Base-by-base conservation (phyloP, 179 eudicot genomes). In the Silene vulgaris region DNA sequence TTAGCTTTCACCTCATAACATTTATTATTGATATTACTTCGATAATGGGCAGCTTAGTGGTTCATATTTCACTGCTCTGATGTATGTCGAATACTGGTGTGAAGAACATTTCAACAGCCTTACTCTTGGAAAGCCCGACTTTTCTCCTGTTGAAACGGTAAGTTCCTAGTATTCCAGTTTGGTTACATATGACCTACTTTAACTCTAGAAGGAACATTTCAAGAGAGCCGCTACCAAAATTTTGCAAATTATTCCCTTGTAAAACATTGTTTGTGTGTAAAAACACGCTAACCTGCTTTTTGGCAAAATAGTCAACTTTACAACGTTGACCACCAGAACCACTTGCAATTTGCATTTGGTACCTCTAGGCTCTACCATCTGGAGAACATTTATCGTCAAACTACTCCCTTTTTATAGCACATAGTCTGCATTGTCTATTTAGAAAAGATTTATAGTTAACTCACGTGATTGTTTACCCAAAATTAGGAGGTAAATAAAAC, bases 21-120 rank as follows among this genome's bases (percentile, higher is more conserved):
- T 37, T 54, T 76, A 11, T 72, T 0, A 48, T 45, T 73, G 52
- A 65, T 48, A 12, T 45, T 19, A 59, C 73, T 65, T 76, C 32
- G 70, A 65, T 37, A 21, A 73, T 71, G 45, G 75, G 65, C 87
- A 95, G 99, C 77, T 76, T 37, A 92, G 91, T 78, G 99, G 96
- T 35, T 91, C 97, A 74, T 96, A 88, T 84, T 93, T 96, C 78
- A 90, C 99, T 78, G 91, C 99, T 74, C 87, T 96, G 80, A 85
- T 96, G 77, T 96, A 96, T 76, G 97, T 93, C 84, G 99, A 96
- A 83, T 86, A 96, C 80, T 96, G 99, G 99, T 96, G 97, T 85
- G 92, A 93, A 77, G 92, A 90, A 73, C 82, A 91, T 78, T 93
- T 96, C 78, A 79, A 84, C 30, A 61, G 82, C 77, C 90, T 96